Conservation (phyloP, 202 grass and related monocot genomes). For the Digitaria exilis region DNA sequence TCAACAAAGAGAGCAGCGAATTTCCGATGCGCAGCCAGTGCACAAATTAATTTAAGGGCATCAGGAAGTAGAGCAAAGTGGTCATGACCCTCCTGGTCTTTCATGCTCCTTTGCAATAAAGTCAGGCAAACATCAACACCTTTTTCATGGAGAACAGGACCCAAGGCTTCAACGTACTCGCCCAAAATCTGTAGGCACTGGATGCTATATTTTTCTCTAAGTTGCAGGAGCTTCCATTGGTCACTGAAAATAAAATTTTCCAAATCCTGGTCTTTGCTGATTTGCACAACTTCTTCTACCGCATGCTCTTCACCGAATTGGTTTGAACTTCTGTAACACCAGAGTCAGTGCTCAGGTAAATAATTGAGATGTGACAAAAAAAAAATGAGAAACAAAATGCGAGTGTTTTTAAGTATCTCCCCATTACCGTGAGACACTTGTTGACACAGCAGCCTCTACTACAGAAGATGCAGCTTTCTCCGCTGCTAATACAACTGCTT, state of each 20-base stretch:
- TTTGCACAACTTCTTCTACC: constrained; percentile 54
- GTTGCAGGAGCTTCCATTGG: constrained; percentile 57
- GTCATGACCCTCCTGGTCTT: constrained; percentile 48
- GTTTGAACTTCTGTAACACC: constrained; percentile 50
- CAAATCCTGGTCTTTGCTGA: constrained; percentile 59
- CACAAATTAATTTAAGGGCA: constrained; percentile 84
- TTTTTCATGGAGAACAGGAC: constrained; percentile 94
- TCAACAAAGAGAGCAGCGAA: constrained; percentile 96
- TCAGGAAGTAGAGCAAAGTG: constrained; percentile 69
- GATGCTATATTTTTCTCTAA: constrained; percentile 92
- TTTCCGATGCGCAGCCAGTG: constrained; percentile 86
- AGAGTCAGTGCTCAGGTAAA: constrained; percentile 22
- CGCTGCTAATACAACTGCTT: constrained; percentile 67
- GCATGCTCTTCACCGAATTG: constrained; percentile 42
- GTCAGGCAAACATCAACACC: constrained; percentile 94
- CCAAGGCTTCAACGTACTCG: constrained; percentile 95
- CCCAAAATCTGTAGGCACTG: constrained; percentile 87
- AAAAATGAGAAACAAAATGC: not conserved
- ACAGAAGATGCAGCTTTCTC: constrained; percentile 86
- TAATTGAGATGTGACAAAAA: constrained; percentile 7
- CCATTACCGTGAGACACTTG: constrained; percentile 82
- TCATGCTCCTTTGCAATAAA: constrained; percentile 77
- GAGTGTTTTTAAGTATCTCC: not conserved
- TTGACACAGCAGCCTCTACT: constrained; percentile 87
- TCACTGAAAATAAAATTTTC: constrained; percentile 85